phyloP scores from a whole-genome alignment of 179 eudicot genomes.

The Patellifolia procumbens region DNA sequence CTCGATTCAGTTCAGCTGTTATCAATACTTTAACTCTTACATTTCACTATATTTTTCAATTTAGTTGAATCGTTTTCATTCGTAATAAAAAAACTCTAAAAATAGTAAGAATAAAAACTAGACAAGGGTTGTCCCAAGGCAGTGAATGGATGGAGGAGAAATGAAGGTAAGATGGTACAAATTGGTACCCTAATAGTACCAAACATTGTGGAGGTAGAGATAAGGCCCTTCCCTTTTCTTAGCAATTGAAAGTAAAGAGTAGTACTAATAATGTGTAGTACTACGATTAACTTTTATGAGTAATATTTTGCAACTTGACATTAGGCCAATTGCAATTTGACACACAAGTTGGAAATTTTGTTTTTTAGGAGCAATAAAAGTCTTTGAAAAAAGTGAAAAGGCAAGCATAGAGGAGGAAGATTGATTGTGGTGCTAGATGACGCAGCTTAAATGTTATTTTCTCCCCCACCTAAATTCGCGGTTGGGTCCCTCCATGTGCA shows the following conservation, averaged over 20 bases:
- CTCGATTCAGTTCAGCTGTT: too few relatives aligned
- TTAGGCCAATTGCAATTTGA: background rate
- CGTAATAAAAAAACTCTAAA: background rate
- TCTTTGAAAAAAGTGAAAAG: background rate
- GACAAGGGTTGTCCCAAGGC: background rate
- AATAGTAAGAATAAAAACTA: background rate
- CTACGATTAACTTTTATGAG: background rate
- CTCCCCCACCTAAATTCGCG: background rate
- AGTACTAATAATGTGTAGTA: background rate
- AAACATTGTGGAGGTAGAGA: background rate
- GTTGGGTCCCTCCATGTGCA: slow-evolving; percentile 5
- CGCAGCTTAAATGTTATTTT: slow-evolving; percentile 19
- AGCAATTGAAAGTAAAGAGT: too few relatives aligned
- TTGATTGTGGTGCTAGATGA: slow-evolving; percentile 13
- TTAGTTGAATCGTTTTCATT: too few relatives aligned
- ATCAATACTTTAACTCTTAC: too few relatives aligned
- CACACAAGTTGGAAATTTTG: background rate
- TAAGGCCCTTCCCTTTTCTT: background rate
- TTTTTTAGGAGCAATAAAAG: background rate
- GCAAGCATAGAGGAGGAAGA: background rate
- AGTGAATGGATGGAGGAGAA: background rate
- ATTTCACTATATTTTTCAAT: too few relatives aligned
- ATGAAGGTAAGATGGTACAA: background rate
- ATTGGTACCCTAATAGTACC: background rate
- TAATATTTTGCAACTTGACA: background rate